Percentiles rank a stretch among this genome's conserved stretches.
phyloP scores from a whole-genome alignment of 129 eudicot genomes.

The Silybum marianum region DNA sequence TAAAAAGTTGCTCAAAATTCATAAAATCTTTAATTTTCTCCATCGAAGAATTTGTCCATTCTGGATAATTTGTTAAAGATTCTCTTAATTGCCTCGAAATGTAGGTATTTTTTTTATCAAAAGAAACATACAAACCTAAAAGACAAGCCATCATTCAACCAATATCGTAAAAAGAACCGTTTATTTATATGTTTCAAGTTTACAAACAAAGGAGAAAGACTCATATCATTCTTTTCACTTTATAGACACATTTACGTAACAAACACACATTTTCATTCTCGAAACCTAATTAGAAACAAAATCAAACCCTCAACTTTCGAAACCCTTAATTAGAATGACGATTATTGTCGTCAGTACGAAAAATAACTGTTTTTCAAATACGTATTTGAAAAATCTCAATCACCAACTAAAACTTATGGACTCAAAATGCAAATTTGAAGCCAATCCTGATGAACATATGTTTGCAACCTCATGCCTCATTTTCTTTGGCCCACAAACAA shows the following conservation, averaged over 20 bases:
- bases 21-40: no score
- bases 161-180: not conserved
- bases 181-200: conserved; percentile 21
- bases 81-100: no score
- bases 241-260: not conserved
- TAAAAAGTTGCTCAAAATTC: no score
- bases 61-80: not conserved
- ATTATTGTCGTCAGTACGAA: not conserved
- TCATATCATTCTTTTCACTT: not conserved
- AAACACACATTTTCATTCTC: not conserved
- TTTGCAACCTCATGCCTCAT: conserved; percentile 89
- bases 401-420: conserved; percentile 96
- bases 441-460: conserved; percentile 78
- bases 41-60: no score
- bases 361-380: not conserved
- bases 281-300: not conserved
- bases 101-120: not conserved
- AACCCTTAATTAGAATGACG: no score
- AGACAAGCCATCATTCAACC: not conserved
- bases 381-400: conserved; percentile 3
- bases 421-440: conserved; percentile 81
- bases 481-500: conserved; percentile 78
- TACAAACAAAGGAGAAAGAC: conserved; percentile 16
- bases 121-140: not conserved
- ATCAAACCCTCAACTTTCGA: not conserved